Evolutionary conservation across 441 rosid species (phyloP), one percentile per base, ranked within the genome.

Genomic region (Omphalea diandra): DNA sequence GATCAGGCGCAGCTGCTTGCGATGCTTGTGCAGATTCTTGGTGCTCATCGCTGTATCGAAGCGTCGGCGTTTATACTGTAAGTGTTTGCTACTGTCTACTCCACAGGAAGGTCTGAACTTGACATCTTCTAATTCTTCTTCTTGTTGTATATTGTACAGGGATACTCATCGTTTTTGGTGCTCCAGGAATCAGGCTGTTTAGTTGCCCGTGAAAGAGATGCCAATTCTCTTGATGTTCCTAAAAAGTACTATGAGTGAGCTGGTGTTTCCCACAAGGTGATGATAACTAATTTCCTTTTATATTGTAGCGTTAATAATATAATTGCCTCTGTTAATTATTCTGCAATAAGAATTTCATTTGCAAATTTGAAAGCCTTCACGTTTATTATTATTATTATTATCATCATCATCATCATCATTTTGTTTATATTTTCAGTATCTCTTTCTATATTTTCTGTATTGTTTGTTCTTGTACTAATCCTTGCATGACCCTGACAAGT

Each of bases 1-100:
- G 98, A 94, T 77, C 98, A 94, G 70, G 97, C 94, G 31, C 98
- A 94, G 46, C 77, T 94, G 57, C 95, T 94, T 49, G 91, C 96
- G 5, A 90, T 90, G 96, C 89, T 94, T 63, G 97, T 90, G 63
- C 95, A 86, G 83, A 80, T 88, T 71, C 93, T 90, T 22, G 94
- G 94, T 9, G 98, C 97, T 7, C 79, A 84, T 67, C 84, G 88
- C 38, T 94, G 97, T 71, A 91, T 94, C 38, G 97, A 91, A 88
- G 87, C n/a, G n/a, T 94, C 11, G 98, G 97, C 69, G 97, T 94
- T 73, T 94, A 86, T 79, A 91, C 96, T 22, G 96, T 94, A 83
- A 2, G 69, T 26, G 75, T 55, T 71, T 49, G 36, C 27, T 52
- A 50, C 18, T 55, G 15, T 24, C 12, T 27, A 27, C 35, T 69